These are phyloP conservation scores for Cystofilobasidium capitatum DNA, from an alignment of 768 basidiomycete species.

Conservation along the genomic window DNA sequence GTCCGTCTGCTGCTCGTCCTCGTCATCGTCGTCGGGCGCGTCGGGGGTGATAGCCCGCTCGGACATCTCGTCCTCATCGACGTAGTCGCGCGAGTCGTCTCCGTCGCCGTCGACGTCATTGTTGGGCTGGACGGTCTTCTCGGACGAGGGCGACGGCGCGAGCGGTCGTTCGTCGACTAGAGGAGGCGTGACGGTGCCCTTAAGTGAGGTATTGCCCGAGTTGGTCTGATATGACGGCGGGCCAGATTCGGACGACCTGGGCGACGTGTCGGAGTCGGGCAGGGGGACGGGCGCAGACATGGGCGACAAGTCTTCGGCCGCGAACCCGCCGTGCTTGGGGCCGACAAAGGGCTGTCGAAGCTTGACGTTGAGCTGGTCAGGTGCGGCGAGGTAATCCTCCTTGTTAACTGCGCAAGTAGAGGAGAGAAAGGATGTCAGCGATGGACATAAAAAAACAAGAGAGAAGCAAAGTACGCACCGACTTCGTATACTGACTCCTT, in stretches of 20 bases:
- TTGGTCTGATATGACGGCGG: constrained; percentile 1
- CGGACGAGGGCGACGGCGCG: constrained; percentile 5
- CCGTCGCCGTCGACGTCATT: not conserved
- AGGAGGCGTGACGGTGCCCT: not conserved
- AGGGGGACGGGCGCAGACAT: constrained; percentile 10
- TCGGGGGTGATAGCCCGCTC: not conserved
- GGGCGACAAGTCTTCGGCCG: constrained; percentile 13
- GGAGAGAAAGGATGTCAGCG: too few relatives aligned
- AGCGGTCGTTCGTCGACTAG: not conserved
- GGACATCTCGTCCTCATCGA: not conserved
- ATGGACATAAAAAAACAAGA: too few relatives aligned
- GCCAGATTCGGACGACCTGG: not conserved
- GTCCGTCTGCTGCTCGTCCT: not conserved
- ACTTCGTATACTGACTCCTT: not conserved
- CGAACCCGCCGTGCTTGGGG: constrained; percentile 1
- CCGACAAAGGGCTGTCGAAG: constrained; percentile 13
- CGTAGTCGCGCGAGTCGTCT: not conserved
- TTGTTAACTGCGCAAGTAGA: not conserved
- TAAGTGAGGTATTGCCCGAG: not conserved
- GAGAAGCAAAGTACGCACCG: too few relatives aligned
- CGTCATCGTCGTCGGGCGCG: not conserved
- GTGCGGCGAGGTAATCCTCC: not conserved
- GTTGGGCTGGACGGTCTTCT: not conserved
- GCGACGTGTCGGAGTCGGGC: constrained; percentile 1
- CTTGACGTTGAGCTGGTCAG: not conserved